Base-by-base conservation (phyloP, 148 eudicot species). In the Rhododendron kiyosumense region DNA sequence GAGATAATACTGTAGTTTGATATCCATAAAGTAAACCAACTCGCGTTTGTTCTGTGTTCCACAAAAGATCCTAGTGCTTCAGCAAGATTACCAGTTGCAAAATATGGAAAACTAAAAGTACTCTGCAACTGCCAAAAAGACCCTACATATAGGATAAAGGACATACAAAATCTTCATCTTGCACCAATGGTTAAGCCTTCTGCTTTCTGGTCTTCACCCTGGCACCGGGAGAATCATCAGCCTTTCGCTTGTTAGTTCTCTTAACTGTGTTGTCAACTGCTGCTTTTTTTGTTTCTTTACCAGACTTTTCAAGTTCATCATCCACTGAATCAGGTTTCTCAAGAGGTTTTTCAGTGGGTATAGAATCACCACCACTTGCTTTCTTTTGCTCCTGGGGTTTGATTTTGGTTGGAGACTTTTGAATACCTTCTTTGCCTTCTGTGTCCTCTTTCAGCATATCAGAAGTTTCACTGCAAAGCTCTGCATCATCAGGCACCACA, bases 161-260 rank as follows among this genome's bases (percentile, higher is more conserved):
- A 54, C 36, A n/a, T 24, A 14, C 81, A 14, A 76, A 76, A 34
- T 54, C 81, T 14, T 75, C 86, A 32, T 86, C 86, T 30, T 87
- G 85, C 32, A 78, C 82, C 52, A 51, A 61, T 36, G 84, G 86
- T 20, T 49, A 83, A 26, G 90, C 84, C 71, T 89, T 90, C 77
- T 90, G 85, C 17, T 71, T 90, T 82, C 87, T 82, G 43, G 81
- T 71, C 81, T 84, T 84, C 34, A 15, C 52, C 1, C 74, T 85
- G 20, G 65, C 86, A 78, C 11, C 85, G 48, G 45, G 54, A 76
- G 85, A 69, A 17, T 51, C 86, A 51, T 51, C 76, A 83, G 86
- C 86, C 63, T 84, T 91, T 88, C 84, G 84, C 82, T 87, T 89
- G 6, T 81, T 28, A 26, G 82, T 87, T 63, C 52, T 82, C 81